phyloP scores from a whole-genome alignment of 768 basidiomycete species.

The Pleurotus tuoliensis region DNA sequence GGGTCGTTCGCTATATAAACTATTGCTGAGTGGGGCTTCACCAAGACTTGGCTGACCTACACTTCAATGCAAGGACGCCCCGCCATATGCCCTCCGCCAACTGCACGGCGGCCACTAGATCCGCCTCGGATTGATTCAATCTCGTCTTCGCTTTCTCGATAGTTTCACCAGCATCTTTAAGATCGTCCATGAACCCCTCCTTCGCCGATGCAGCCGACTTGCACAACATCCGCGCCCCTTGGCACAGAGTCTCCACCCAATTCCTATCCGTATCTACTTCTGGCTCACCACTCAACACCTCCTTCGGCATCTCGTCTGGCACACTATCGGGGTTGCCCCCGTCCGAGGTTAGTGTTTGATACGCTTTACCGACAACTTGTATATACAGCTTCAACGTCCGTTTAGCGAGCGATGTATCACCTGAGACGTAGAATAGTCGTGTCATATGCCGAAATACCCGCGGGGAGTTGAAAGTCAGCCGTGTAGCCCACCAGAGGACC shows the following conservation, averaged over 20 bases:
- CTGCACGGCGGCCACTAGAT: slow-evolving; percentile 55
- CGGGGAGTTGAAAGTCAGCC: slow-evolving; percentile 90
- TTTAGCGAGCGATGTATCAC: slow-evolving; percentile 59
- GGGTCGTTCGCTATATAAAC: slow-evolving; percentile 57
- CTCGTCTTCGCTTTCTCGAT: slow-evolving; percentile 59
- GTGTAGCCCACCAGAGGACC: slow-evolving; percentile 93
- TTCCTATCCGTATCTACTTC: slow-evolving; percentile 57
- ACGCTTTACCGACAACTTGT: slow-evolving; percentile 80
- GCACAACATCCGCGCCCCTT: slow-evolving; percentile 77
- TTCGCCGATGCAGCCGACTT: slow-evolving; percentile 32
- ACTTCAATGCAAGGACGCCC: slow-evolving; percentile 64
- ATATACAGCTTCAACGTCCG: slow-evolving; percentile 79
- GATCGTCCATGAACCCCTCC: slow-evolving; percentile 51
- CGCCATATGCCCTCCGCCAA: slow-evolving; percentile 75
- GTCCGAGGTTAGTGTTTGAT: slow-evolving; percentile 51
- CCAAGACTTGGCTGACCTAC: slow-evolving; percentile 31
- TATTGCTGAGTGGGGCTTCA: no score
- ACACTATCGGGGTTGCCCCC: slow-evolving; percentile 11
- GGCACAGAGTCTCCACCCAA: slow-evolving; percentile 77
- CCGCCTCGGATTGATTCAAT: slow-evolving; percentile 43
- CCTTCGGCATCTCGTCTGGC: slow-evolving; percentile 2
- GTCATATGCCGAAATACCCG: slow-evolving; percentile 83
- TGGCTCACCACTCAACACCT: slow-evolving; percentile 11
- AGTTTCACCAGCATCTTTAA: slow-evolving; percentile 55
- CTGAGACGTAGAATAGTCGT: slow-evolving; percentile 60